These are phyloP conservation scores for Scenedesmus sp. DNA, from an alignment of 163 green algal genomes.

Conservation along the genomic window DNA sequence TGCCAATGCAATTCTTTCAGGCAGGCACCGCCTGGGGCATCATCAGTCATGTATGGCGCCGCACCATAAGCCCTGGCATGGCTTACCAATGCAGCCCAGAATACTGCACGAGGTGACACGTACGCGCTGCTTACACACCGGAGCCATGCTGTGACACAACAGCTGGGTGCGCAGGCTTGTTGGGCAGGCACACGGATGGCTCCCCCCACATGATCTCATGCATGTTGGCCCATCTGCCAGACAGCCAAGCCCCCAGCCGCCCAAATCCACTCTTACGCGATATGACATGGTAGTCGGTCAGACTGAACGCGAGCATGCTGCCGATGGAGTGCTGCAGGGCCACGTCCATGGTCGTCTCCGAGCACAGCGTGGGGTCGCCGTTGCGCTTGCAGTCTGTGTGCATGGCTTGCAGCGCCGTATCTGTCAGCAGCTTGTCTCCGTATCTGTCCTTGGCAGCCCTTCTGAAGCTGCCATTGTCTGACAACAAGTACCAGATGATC, in stretches of 20 bases:
- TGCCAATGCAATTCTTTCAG: too few relatives aligned
- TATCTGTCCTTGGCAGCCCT: conserved; percentile 32
- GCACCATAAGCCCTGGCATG: too few relatives aligned
- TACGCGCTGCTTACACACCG: not conserved
- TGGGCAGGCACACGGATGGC: not conserved
- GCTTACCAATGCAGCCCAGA: too few relatives aligned
- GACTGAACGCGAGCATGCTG: conserved; percentile 41
- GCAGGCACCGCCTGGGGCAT: too few relatives aligned
- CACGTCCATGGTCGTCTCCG: not conserved
- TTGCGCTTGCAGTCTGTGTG: conserved; percentile 27
- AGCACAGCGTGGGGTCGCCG: not conserved
- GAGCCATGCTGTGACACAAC: not conserved
- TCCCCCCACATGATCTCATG: conserved; percentile 29
- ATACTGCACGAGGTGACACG: too few relatives aligned
- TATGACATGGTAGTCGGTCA: conserved; percentile 44
- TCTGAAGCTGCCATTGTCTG: not conserved
- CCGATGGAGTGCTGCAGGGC: conserved; percentile 28
- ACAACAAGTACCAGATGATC: conserved; percentile 46
- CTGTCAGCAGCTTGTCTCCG: conserved; percentile 37
- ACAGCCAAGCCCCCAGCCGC: conserved; percentile 31
- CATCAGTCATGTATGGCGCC: too few relatives aligned
- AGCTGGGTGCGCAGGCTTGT: not conserved
- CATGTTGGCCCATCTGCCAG: conserved; percentile 20
- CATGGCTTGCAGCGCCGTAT: not conserved
- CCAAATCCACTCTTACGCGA: conserved; percentile 31